Evolutionary conservation across 2,329 filamentous ascomycete species (phyloP).

Genomic region (Colletotrichum sp.): DNA sequence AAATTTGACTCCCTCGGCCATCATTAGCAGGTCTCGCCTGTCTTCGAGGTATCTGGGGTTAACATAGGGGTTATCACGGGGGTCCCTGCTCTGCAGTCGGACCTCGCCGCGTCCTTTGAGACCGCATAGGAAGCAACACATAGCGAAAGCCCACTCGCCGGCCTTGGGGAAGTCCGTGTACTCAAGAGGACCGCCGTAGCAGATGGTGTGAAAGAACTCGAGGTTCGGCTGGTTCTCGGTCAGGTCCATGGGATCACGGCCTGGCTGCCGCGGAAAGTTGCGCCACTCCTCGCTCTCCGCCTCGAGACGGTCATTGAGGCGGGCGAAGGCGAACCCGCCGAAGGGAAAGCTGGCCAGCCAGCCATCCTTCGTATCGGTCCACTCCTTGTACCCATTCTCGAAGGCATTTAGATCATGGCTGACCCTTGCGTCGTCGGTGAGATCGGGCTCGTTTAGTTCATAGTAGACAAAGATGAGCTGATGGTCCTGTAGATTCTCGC

Average conservation of each 20-base stretch:
- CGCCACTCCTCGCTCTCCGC: background rate
- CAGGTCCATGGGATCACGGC: background rate
- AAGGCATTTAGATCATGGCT: background rate
- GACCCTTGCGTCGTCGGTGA: background rate
- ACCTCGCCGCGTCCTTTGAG: background rate
- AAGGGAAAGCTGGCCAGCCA: background rate
- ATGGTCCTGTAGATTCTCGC: conserved; percentile 47
- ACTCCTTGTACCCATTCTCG: background rate
- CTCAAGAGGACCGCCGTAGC: background rate
- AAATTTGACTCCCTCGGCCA: background rate
- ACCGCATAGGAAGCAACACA: background rate
- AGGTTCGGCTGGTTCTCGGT: background rate
- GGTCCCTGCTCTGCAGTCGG: background rate
- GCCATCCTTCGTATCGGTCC: background rate
- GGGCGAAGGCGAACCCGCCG: background rate
- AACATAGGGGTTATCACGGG: background rate
- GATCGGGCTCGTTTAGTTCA: background rate
- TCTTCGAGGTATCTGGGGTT: background rate
- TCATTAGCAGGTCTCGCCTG: background rate
- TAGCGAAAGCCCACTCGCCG: background rate
- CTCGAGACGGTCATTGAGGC: background rate
- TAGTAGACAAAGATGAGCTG: background rate
- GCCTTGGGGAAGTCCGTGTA: background rate
- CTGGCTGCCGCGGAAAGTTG: background rate
- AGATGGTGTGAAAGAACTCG: background rate